phyloP scores from a whole-genome alignment of 2,329 filamentous ascomycete genomes.

The Paecilomyces dactylethromorphus region DNA sequence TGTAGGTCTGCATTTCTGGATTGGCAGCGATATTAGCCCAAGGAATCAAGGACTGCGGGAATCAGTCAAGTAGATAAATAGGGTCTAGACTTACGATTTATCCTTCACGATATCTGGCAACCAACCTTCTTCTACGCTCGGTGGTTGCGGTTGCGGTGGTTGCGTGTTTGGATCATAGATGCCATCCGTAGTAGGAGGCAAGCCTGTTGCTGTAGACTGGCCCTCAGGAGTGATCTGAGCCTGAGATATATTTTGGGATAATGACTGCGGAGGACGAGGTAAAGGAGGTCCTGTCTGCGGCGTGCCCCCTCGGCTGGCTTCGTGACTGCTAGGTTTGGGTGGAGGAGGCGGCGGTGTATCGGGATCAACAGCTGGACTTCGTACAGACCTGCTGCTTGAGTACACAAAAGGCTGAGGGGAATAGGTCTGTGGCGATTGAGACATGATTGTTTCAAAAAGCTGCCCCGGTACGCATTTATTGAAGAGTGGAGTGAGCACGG shows the following conservation, averaged over 20 bases:
- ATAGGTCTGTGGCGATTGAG: slow-evolving; percentile 17
- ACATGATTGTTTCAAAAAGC: slow-evolving; percentile 12
- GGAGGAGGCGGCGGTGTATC: slow-evolving; percentile 62
- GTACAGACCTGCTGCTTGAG: slow-evolving; percentile 10
- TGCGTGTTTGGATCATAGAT: slow-evolving; percentile 7
- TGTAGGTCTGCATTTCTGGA: slow-evolving; percentile 51
- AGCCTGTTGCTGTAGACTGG: not conserved
- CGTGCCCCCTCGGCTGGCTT: slow-evolving; percentile 60
- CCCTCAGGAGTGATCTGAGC: slow-evolving; percentile 11
- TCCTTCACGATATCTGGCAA: slow-evolving; percentile 69
- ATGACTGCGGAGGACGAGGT: slow-evolving; percentile 38
- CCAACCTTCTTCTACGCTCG: slow-evolving; percentile 58
- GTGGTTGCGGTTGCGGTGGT: slow-evolving; percentile 20
- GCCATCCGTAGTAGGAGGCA: slow-evolving; percentile 4
- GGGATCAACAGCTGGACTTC: slow-evolving; percentile 35
- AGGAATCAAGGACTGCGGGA: slow-evolving; percentile 10
- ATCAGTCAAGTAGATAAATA: slow-evolving; percentile 3
- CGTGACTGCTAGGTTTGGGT: slow-evolving; percentile 65
- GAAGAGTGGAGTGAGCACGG: not conserved
- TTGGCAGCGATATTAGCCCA: not conserved
- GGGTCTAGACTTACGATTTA: slow-evolving; percentile 60
- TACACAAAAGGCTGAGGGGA: slow-evolving; percentile 18
- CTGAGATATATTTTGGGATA: slow-evolving; percentile 19
- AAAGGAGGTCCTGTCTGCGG: slow-evolving; percentile 45
- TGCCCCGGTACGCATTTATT: not conserved